These are phyloP conservation scores for Diaporthe capsici DNA, from an alignment of 2,329 filamentous ascomycete species.

Conservation along the genomic window DNA sequence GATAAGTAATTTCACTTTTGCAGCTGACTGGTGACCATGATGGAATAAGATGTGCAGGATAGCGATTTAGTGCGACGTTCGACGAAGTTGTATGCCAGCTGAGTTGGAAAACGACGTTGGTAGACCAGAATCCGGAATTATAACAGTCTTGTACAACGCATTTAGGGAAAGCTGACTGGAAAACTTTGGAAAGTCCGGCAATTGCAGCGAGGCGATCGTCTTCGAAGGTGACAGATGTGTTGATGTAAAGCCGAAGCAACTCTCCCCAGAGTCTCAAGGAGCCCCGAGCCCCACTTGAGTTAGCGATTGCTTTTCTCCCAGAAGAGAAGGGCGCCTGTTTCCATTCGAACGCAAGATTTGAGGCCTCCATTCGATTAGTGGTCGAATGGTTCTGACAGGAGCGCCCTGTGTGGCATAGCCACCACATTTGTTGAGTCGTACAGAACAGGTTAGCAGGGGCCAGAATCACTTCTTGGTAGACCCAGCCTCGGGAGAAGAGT, in stretches of 20 bases:
- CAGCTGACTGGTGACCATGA: constrained; percentile 11
- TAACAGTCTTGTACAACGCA: neutral
- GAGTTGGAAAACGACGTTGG: neutral
- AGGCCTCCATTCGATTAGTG: too few relatives aligned
- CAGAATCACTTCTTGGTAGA: constrained; percentile 17
- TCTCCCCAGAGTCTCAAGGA: neutral
- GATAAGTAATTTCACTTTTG: neutral
- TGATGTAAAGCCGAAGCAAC: neutral
- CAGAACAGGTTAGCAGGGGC: constrained; percentile 20
- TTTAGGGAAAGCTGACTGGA: neutral
- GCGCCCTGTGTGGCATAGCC: neutral
- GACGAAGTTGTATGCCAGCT: neutral
- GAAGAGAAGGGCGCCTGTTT: too few relatives aligned
- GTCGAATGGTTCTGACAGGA: too few relatives aligned
- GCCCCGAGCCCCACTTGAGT: fast-evolving
- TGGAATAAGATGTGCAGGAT: neutral
- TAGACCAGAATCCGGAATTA: constrained; percentile 11
- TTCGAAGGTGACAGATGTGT: neutral
- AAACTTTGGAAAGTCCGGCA: neutral
- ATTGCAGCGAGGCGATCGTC: constrained; percentile 1
- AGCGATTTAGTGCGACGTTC: neutral
- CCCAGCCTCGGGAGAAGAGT: constrained; percentile 21
- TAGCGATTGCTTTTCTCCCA: neutral
- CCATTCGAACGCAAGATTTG: too few relatives aligned
- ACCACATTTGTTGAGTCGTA: constrained; percentile 1